These are phyloP conservation scores for Chlorociboria aeruginascens DNA, from an alignment of 495 filamentous ascomycete genomes.

Conservation along the genomic window DNA sequence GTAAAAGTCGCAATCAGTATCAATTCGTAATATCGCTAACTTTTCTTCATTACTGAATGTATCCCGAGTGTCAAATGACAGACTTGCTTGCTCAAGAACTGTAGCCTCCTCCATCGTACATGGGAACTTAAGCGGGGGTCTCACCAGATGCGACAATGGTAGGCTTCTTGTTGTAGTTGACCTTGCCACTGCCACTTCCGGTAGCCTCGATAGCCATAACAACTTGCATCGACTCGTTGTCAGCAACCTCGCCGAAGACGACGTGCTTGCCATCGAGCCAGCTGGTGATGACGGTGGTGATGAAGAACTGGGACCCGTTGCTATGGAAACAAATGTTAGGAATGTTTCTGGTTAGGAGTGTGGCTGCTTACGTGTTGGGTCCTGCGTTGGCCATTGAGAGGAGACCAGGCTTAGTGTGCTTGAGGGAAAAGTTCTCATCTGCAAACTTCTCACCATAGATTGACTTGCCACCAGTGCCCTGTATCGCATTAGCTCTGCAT, in stretches of 20 bases:
- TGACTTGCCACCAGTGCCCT: conserved; percentile 79
- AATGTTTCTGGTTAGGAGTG: not conserved
- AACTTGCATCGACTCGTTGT: conserved; percentile 45
- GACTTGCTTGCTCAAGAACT: conserved; percentile 1
- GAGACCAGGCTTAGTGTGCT: conserved; percentile 50
- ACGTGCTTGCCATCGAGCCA: conserved; percentile 75
- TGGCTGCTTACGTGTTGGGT: conserved; percentile 52
- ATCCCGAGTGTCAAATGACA: not conserved
- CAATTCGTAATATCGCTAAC: conserved; percentile 13
- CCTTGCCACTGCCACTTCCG: conserved; percentile 47
- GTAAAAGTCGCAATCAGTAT: conserved; percentile 1
- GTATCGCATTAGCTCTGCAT: conserved; percentile 10
- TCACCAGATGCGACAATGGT: conserved; percentile 53
- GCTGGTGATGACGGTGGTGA: conserved; percentile 57
- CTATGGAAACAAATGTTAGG: conserved; percentile 29
- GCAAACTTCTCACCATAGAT: conserved; percentile 81
- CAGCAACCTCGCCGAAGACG: conserved; percentile 69
- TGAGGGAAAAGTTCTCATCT: conserved; percentile 65
- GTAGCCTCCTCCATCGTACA: conserved; percentile 1
- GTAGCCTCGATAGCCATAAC: conserved; percentile 66
- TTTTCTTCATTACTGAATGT: conserved; percentile 11
- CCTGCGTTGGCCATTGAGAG: conserved; percentile 82
- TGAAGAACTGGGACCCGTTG: conserved; percentile 72
- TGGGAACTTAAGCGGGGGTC: not conserved
- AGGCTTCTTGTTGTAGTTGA: conserved; percentile 51